Conservation (phyloP, 2,329 filamentous ascomycete genomes). For the Drechmeria coniospora region DNA sequence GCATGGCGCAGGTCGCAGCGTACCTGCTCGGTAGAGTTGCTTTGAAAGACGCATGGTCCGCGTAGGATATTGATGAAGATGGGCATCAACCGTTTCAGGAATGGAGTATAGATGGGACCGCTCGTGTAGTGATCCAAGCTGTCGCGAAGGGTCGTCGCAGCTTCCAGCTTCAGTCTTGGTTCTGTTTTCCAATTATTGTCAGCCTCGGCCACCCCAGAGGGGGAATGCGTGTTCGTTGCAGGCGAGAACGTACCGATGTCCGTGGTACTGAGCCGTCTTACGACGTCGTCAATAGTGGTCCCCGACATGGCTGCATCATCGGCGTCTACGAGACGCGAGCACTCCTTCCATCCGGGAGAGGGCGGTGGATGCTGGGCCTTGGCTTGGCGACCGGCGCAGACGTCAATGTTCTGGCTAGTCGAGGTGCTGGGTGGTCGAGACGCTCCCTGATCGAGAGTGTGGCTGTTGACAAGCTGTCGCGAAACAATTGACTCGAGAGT, state of each 20-base stretch:
- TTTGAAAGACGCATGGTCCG: conserved; percentile 80
- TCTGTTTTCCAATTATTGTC: conserved; percentile 36
- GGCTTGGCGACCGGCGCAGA: conserved; percentile 4
- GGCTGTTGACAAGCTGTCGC: conserved; percentile 1
- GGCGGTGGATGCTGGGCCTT: conserved; percentile 7
- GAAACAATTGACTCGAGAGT: neutral
- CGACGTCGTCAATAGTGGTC: conserved; percentile 45
- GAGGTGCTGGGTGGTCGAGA: conserved; percentile 1
- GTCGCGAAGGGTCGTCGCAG: conserved; percentile 77
- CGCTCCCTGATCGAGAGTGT: neutral
- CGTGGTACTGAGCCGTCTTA: conserved; percentile 40
- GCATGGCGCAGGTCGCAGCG: too few species aligned
- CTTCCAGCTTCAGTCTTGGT: conserved; percentile 63
- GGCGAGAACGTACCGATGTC: conserved; percentile 35
- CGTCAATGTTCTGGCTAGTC: too few species aligned
- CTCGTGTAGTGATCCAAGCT: conserved; percentile 77
- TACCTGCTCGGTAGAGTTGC: conserved; percentile 78
- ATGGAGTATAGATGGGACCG: conserved; percentile 60
- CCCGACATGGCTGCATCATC: conserved; percentile 44
- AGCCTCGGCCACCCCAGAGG: too few species aligned
- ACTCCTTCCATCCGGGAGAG: conserved; percentile 19
- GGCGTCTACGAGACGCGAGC: conserved; percentile 20
- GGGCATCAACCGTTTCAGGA: conserved; percentile 78
- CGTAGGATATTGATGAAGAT: conserved; percentile 75
- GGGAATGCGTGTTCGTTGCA: neutral